Percentiles rank a stretch among this genome's conserved stretches.
Evolutionary conservation across 140 eudicot species (phyloP).

Genomic region (Senecio squalidus): DNA sequence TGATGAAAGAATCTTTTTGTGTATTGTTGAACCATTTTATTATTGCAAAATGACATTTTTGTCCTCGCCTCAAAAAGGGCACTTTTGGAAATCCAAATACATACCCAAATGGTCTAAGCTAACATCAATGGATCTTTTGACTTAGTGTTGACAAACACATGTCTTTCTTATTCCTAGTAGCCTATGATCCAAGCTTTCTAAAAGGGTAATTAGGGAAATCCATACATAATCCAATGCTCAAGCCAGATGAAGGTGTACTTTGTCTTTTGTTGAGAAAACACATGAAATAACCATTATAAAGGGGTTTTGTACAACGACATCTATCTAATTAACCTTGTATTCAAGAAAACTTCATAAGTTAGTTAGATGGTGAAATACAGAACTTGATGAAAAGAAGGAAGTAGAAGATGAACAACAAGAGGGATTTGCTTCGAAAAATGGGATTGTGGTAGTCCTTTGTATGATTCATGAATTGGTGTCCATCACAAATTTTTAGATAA

Average conservation of each 20-base stretch:
- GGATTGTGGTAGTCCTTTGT: constrained; percentile 82
- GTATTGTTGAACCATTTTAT: no score
- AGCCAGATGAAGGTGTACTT: constrained; percentile 7
- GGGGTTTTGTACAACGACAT: constrained; percentile 9
- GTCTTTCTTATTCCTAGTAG: not conserved
- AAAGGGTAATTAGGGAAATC: not conserved
- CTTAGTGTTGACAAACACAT: not conserved
- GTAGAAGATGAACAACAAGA: constrained; percentile 14
- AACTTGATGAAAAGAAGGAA: constrained; percentile 9
- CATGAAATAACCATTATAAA: not conserved
- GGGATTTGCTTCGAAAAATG: constrained; percentile 30
- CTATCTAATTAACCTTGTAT: constrained; percentile 4
- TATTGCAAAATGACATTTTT: no score
- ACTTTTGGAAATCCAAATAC: no score
- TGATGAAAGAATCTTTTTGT: no score
- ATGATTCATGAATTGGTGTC: constrained; percentile 69
- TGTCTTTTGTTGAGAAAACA: not conserved
- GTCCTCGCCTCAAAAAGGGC: not conserved
- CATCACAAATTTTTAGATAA: constrained; percentile 43
- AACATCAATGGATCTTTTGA: constrained; percentile 6
- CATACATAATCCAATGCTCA: constrained; percentile 7
- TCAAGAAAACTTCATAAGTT: constrained; percentile 7
- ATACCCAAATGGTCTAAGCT: not conserved
- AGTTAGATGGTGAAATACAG: constrained; percentile 14
- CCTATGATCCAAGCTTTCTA: constrained; percentile 1